Percentiles rank a stretch among this genome's conserved stretches.
Conservation (phyloP, 192 early-diverging fungal species). For the Kickxella alabastrina region DNA sequence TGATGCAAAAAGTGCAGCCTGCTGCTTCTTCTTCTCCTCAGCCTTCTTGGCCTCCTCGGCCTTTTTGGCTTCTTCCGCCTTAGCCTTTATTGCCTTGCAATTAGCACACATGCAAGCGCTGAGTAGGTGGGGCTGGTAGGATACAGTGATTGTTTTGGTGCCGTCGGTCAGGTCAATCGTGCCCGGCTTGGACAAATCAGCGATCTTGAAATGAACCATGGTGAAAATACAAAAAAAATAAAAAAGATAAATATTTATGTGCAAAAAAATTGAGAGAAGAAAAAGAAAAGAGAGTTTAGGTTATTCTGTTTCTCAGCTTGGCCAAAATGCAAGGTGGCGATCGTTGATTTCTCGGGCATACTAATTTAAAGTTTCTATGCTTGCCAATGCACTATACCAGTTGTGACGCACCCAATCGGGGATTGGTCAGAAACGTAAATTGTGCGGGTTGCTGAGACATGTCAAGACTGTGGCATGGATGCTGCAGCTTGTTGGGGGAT, state of each 20-base stretch:
- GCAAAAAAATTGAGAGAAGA: neutral
- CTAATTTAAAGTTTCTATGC: neutral
- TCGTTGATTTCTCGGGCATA: neutral
- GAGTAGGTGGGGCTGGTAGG: conserved; percentile 27
- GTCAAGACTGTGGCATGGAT: too few species aligned
- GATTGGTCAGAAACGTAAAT: too few species aligned
- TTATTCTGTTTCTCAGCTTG: neutral
- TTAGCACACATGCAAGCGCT: conserved; percentile 25
- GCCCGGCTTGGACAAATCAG: conserved; percentile 34
- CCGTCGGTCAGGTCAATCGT: conserved; percentile 25
- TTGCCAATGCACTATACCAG: too few species aligned
- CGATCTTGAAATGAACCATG: conserved; percentile 17
- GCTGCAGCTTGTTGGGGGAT: too few species aligned
- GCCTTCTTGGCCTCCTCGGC: conserved; percentile 16
- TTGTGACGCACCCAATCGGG: too few species aligned
- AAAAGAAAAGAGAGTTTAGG: neutral
- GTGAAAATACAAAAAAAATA: conserved; percentile 8
- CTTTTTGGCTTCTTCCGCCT: conserved; percentile 30
- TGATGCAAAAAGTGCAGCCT: too few species aligned
- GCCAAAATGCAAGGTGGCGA: neutral
- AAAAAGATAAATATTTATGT: neutral
- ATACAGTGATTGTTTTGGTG: conserved; percentile 19
- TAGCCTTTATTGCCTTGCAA: conserved; percentile 20
- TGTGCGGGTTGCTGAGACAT: too few species aligned
- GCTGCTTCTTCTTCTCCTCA: too few species aligned